A percentile compares a stretch with the other conserved stretches of the same genome.
Conservation (phyloP, 192 early-diverging fungal species). For the Rhizophlyctis rosea region DNA sequence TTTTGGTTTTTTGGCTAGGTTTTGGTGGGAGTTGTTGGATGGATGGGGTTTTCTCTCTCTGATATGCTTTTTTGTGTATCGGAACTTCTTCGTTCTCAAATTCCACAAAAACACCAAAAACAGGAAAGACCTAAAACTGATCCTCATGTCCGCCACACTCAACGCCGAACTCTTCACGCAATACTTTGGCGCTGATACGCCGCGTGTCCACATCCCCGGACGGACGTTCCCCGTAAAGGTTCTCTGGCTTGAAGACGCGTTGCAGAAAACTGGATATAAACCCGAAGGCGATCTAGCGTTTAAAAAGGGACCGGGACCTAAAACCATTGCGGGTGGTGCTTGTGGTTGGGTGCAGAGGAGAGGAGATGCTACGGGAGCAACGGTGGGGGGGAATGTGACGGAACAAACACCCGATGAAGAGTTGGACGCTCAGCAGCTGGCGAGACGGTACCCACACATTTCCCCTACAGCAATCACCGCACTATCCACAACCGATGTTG, state of each 20-base stretch:
- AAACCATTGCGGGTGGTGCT: neutral
- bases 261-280: slow-evolving; percentile 30
- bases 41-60: too few species aligned
- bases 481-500: slow-evolving; percentile 29
- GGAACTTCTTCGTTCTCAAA: too few species aligned
- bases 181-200: slow-evolving; percentile 68
- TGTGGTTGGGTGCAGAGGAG: neutral
- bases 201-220: slow-evolving; percentile 45
- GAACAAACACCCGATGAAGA: slow-evolving; percentile 22
- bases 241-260: slow-evolving; percentile 60
- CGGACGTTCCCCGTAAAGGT: slow-evolving; percentile 48
- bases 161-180: slow-evolving; percentile 71
- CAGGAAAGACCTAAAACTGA: slow-evolving; percentile 53
- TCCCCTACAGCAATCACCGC: slow-evolving; percentile 15
- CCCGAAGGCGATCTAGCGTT: slow-evolving; percentile 39
- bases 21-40: slow-evolving; percentile 62
- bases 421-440: slow-evolving; percentile 17
- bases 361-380: too few species aligned
- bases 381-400: too few species aligned
- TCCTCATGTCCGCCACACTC: slow-evolving; percentile 88
- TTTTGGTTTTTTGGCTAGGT: slow-evolving; percentile 75
- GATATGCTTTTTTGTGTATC: slow-evolving; percentile 1
- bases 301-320: neutral
- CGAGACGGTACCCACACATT: slow-evolving; percentile 30
- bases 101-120: too few species aligned